Evolutionary conservation across 179 eudicot species (phyloP), one percentile per base, ranked within the genome.

Genomic region (Heliamphora pulchella): DNA sequence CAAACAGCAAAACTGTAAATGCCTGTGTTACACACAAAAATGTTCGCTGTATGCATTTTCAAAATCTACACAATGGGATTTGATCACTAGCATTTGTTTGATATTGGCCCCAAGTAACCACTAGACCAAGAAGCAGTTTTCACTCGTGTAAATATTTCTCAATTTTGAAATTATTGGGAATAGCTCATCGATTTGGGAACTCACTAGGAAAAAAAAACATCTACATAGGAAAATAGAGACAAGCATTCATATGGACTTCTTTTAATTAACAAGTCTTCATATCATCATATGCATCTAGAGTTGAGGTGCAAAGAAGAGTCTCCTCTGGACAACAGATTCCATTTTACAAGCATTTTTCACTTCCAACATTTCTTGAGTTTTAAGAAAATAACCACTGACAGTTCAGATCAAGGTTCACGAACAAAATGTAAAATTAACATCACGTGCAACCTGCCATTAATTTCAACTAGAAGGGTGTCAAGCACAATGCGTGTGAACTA

Each of bases 1-100:
- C 61, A 76, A 79, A 65, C 68, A 77, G 75, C 71, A 81, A 79
- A 77, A 18, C 10, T 59, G 58, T 62, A 68, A 73, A 6, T 8
- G 66, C 58, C 22, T 9, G 22, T 59, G 62, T 78, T 20, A 55
- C 11, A 58, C 48, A 48, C 61, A 43, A 43, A 10, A 71, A 18
- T 4, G 13, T 51, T 73, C 2, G 54, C 63, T 74, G 53, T 5
- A 14, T 22, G 13, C 61, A 53, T 41, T 54, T 41, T 41, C 51
- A 39, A 2, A 75, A 3, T 75, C 66, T 15, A 75, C 47, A 41
- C 64, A 74, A 22, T 55, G 10, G 51, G 66, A 6, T 55, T 43
- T 3, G 3, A 75, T 39, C 51, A 58, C 78, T 14, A 8, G 44
- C 11, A 75, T 58, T 41, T 17, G 14, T 20, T 57, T 57, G 6